Percentiles rank a stretch among this genome's conserved stretches.
phyloP scores from a whole-genome alignment of 2,329 filamentous ascomycete species.

The Trichoderma breve region DNA sequence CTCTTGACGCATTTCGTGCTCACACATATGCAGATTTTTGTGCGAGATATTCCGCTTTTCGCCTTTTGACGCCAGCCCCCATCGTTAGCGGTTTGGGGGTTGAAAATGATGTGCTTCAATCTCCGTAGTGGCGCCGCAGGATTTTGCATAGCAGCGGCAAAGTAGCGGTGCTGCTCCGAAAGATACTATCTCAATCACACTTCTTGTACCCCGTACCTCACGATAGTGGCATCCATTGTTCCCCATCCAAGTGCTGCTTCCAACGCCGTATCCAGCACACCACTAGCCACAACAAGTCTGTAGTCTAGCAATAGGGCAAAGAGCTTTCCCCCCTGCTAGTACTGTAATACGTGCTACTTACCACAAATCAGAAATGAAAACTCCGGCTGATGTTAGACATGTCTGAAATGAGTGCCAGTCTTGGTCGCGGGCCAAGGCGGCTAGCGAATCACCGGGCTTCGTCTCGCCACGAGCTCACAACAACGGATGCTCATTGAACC shows the following conservation, averaged over 20 bases:
- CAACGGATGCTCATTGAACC: neutral
- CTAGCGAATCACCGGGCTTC: conserved; percentile 12
- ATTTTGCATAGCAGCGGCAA: neutral
- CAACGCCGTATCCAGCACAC: neutral
- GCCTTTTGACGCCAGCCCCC: neutral
- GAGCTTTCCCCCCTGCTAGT: neutral
- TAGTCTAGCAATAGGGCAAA: neutral
- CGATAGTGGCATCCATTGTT: neutral
- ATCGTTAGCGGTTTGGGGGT: neutral
- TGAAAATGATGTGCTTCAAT: neutral
- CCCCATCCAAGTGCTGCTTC: neutral
- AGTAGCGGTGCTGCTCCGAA: neutral
- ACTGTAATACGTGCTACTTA: neutral
- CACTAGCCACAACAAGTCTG: neutral
- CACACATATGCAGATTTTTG: neutral
- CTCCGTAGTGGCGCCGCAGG: neutral
- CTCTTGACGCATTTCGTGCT: neutral
- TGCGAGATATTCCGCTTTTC: neutral
- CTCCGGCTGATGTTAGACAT: conserved; percentile 5
- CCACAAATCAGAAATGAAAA: neutral
- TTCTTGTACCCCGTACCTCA: neutral
- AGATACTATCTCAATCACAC: neutral
- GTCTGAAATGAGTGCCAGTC: neutral
- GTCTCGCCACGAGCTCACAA: conserved; percentile 4
- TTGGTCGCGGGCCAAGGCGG: neutral